A percentile compares a stretch with the other conserved stretches of the same genome.
Conservation (phyloP, 2,329 filamentous ascomycete genomes). For the Dissoconium aciculare region DNA sequence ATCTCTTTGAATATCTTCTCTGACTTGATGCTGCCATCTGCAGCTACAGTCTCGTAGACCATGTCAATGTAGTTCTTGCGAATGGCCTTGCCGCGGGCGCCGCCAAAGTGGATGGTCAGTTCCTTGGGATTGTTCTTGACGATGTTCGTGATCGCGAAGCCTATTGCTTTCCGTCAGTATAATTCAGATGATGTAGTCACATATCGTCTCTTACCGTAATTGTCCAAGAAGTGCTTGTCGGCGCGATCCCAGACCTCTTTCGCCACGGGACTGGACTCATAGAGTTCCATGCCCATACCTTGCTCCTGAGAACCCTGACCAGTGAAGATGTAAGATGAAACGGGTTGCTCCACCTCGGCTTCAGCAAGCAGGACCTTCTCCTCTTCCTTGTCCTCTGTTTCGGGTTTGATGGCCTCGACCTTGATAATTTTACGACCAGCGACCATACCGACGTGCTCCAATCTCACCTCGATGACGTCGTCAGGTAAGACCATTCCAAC, state of each 20-base stretch:
- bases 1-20: conserved; percentile 99
- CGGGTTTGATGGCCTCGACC: conserved; percentile 88
- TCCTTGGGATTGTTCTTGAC: conserved; percentile 99
- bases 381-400: conserved; percentile 68
- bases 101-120: conserved; percentile 94
- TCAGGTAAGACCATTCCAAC: conserved; percentile 99
- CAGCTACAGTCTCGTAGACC: conserved; percentile 95
- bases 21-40: conserved; percentile 86
- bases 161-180: conserved; percentile 30
- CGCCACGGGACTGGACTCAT: conserved; percentile 81
- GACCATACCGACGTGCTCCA: conserved; percentile 96
- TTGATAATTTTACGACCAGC: conserved; percentile 98
- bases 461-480: conserved; percentile 83
- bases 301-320: conserved; percentile 97
- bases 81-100: conserved; percentile 89
- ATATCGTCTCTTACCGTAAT: conserved; percentile 57
- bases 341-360: conserved; percentile 93
- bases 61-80: conserved; percentile 99
- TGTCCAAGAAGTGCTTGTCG: conserved; percentile 95
- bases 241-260: conserved; percentile 97
- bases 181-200: neutral
- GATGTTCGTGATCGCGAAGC: conserved; percentile 95
- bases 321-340: conserved; percentile 94
- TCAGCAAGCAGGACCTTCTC: conserved; percentile 80
- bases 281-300: conserved; percentile 99